Evolutionary conservation across 768 basidiomycete species (phyloP), one percentile per base, ranked within the genome.

Genomic region (Ramaria rubella): DNA sequence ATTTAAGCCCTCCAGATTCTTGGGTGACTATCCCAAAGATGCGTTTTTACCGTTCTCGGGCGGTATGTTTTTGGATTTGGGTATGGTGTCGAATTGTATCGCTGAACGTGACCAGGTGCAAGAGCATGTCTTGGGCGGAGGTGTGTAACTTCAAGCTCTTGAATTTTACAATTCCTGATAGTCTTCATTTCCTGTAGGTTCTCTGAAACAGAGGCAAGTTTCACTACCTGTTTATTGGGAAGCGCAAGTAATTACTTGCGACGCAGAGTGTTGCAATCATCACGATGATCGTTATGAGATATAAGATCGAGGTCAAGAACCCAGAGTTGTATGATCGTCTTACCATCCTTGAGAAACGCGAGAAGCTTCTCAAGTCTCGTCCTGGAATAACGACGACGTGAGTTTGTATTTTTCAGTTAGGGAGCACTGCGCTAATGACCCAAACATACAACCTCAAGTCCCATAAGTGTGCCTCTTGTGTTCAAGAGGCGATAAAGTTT

Each of bases 1-100:
- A 7, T 83, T 81, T 65, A 72, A 70, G 21, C 74, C 73, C 0
- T 70, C 71, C 26, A 72, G 80, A 7, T 81, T 81, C 69, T 65
- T 81, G 19, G 72, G 70, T 30, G 75, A 81, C 46, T 82, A 77
- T 75, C 73, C 76, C 21, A 70, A 73, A 33, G 80, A 81, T 60
- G 81, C 81, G 0, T 81, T 80, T 62, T 36, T 79, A 24, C 78
- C 80, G 3, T 81, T 81, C 62, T 78, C 75, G 52, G 69, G 64
- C 36, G 78, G 78, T 70, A 52, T 55, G 66, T 45, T n/a, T 31
- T 19, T 31, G 8, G 27, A 6, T 36, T 30, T 5, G 29, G 2
- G 26, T 5, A 27, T 21, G 14, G 9, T 7, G 23, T 46, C 2
- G 23, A 42, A 2, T 17, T n/a, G n/a, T n/a, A n/a, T 30, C 26